Evolutionary conservation across 495 filamentous ascomycete species (phyloP).

Genomic region (Hamigera avellanea): DNA sequence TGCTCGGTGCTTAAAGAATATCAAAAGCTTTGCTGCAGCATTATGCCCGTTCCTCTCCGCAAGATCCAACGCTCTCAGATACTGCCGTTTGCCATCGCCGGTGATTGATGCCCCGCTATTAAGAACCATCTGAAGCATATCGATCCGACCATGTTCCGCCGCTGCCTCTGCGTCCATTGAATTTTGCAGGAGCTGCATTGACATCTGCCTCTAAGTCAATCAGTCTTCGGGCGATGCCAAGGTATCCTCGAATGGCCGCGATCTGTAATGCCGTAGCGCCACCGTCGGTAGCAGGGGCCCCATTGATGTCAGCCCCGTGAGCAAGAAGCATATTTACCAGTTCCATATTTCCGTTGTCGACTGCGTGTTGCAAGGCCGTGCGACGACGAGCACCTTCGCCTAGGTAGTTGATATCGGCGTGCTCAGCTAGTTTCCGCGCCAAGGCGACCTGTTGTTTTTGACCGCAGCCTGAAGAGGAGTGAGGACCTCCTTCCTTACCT

Average conservation of each 20-base stretch:
- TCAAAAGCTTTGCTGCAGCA: conserved; percentile 5
- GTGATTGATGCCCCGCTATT: conserved; percentile 16
- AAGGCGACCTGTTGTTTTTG: not conserved
- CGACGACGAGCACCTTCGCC: not conserved
- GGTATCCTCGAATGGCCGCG: conserved; percentile 15
- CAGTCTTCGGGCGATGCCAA: conserved; percentile 11
- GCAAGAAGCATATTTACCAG: conserved; percentile 19
- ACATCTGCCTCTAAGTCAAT: conserved; percentile 13
- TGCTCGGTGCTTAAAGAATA: not conserved
- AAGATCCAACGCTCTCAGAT: conserved; percentile 6
- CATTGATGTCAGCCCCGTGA: conserved; percentile 18
- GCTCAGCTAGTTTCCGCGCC: not conserved
- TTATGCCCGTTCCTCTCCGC: conserved; percentile 8
- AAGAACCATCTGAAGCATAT: conserved; percentile 33
- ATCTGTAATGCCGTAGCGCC: conserved; percentile 12
- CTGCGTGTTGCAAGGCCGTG: conserved; percentile 17
- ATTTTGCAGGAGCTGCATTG: conserved; percentile 15
- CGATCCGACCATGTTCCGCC: conserved; percentile 31
- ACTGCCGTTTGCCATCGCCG: conserved; percentile 10
- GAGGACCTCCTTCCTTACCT: not conserved
- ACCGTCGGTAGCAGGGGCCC: conserved; percentile 1
- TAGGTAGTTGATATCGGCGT: not conserved
- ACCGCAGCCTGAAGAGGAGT: not conserved
- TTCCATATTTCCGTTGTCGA: conserved; percentile 10
- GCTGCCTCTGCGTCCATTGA: conserved; percentile 26